Evolutionary conservation across 352 stramenopile species (phyloP).

Genomic region (Phytophthora brassicae): DNA sequence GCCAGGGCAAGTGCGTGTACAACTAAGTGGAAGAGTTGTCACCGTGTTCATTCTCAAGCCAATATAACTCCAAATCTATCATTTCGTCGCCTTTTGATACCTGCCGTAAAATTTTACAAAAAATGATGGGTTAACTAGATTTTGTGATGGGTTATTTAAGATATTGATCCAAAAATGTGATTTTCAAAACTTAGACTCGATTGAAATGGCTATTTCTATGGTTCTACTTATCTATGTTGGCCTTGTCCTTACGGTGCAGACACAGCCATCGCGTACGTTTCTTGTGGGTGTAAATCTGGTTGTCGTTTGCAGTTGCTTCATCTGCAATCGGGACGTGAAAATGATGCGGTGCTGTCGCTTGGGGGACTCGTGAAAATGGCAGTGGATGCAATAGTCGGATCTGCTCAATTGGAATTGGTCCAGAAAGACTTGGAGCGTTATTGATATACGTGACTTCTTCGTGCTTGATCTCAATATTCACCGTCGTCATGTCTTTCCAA

Average conservation of each 20-base stretch:
- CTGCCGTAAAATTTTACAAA: too few relatives aligned
- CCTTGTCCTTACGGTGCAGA: constrained; percentile 17
- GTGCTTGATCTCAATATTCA: constrained; percentile 79
- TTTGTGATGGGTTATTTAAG: too few relatives aligned
- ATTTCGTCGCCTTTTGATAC: too few relatives aligned
- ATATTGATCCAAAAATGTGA: too few relatives aligned
- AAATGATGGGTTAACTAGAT: too few relatives aligned
- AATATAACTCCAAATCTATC: too few relatives aligned
- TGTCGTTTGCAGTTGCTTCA: constrained; percentile 25
- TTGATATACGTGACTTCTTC: constrained; percentile 34
- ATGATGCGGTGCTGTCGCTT: constrained; percentile 42
- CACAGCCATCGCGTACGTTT: constrained; percentile 51
- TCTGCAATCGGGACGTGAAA: constrained; percentile 65
- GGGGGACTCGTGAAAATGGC: constrained; percentile 70
- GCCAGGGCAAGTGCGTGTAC: constrained; percentile 36
- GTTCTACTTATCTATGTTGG: constrained; percentile 13
- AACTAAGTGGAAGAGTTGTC: constrained; percentile 16
- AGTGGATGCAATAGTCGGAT: constrained; percentile 59
- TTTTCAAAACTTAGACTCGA: too few relatives aligned
- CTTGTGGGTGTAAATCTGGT: constrained; percentile 22
- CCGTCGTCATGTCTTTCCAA: constrained; percentile 68
- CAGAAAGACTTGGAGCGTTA: constrained; percentile 7
- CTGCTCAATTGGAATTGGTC: constrained; percentile 52
- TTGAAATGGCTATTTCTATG: constrained; percentile 3
- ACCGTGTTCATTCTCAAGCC: too few relatives aligned